Percentiles rank a stretch among this genome's conserved stretches.
Conservation (phyloP, 2,329 filamentous ascomycete species). For the Fusarium buharicum region DNA sequence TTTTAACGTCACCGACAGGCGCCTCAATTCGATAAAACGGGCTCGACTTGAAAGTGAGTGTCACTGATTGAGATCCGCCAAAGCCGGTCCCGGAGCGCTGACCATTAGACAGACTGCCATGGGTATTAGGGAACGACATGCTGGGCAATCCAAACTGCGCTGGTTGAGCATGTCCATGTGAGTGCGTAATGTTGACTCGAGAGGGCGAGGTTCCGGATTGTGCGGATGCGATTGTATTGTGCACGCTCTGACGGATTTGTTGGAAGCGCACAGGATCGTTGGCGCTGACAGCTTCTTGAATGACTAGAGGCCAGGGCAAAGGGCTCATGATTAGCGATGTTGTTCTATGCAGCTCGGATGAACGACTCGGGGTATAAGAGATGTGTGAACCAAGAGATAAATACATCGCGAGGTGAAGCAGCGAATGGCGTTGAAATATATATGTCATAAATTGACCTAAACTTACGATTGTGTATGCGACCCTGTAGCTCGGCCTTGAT, state of each 20-base stretch:
- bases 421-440: neutral
- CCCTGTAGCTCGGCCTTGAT: slow-evolving; percentile 85
- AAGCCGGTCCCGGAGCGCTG: slow-evolving; percentile 32
- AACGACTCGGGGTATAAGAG: neutral
- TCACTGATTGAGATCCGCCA: slow-evolving; percentile 26
- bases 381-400: neutral
- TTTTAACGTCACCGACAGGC: slow-evolving; percentile 70
- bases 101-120: slow-evolving; percentile 34
- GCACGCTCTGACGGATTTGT: slow-evolving; percentile 57
- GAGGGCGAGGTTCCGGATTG: slow-evolving; percentile 34
- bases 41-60: slow-evolving; percentile 70
- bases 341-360: neutral
- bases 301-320: slow-evolving; percentile 48
- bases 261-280: slow-evolving; percentile 56
- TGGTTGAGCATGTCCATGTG: slow-evolving; percentile 22
- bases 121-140: slow-evolving; percentile 38
- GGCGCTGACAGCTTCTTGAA: slow-evolving; percentile 52
- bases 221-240: slow-evolving; percentile 49
- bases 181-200: slow-evolving; percentile 30
- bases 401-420: neutral
- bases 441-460: neutral
- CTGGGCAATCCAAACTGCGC: slow-evolving; percentile 25
- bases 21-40: slow-evolving; percentile 83
- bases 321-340: slow-evolving; percentile 6
- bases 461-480: slow-evolving; percentile 82